Evolutionary conservation across 208 protist species (phyloP).

Genomic region (Strigomonas culicis): DNA sequence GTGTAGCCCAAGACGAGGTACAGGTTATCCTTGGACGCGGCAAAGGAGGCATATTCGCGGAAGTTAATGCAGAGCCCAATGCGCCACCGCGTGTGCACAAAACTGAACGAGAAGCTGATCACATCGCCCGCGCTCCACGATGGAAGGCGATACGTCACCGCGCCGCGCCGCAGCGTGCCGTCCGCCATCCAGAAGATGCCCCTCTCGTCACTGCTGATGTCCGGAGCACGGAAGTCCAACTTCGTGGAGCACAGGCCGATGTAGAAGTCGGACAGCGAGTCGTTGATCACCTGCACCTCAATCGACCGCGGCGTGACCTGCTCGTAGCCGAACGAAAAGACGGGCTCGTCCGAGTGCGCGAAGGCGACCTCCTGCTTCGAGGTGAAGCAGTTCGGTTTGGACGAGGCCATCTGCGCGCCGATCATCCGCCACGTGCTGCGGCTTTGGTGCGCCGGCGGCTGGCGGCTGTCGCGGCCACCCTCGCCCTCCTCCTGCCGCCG

Average conservation of each 20-base stretch:
- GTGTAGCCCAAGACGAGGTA: slow-evolving; percentile 35
- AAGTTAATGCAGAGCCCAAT: slow-evolving; percentile 46
- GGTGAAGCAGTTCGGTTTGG: slow-evolving; percentile 17
- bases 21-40: slow-evolving; percentile 10
- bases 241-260: slow-evolving; percentile 25
- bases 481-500: background rate
- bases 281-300: slow-evolving; percentile 24
- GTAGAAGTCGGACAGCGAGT: slow-evolving; percentile 20
- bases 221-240: slow-evolving; percentile 11
- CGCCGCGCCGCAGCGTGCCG: slow-evolving; percentile 25
- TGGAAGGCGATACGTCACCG: slow-evolving; percentile 21
- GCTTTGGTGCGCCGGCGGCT: background rate
- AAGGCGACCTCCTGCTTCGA: background rate
- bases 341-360: slow-evolving; percentile 14
- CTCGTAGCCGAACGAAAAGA: slow-evolving; percentile 10
- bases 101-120: slow-evolving; percentile 39
- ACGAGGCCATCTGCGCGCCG: slow-evolving; percentile 3
- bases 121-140: slow-evolving; percentile 40
- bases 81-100: slow-evolving; percentile 32
- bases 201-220: slow-evolving; percentile 13
- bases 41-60: slow-evolving; percentile 36
- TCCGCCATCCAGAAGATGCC: slow-evolving; percentile 37
- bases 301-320: background rate
- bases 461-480: background rate
- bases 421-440: background rate